Evolutionary conservation across 495 filamentous ascomycete species (phyloP), one percentile per base, ranked within the genome.

Genomic region (Emericellopsis terricola): DNA sequence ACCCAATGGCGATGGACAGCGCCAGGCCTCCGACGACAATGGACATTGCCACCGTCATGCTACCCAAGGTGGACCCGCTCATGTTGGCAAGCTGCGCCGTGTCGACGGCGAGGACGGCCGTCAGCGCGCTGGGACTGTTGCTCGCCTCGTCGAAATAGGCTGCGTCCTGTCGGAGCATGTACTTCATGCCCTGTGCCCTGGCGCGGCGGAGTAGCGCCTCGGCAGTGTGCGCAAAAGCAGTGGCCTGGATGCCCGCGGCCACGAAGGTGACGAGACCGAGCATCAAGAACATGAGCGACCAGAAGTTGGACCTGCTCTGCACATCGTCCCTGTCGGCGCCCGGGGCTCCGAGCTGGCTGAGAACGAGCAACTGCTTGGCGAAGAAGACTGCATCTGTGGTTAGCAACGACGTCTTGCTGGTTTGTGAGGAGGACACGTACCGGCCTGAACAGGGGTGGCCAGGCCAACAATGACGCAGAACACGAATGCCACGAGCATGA

Each of bases 211-310:
- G n/a, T n/a, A 89, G 62, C 20, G 65, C 58, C 52, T 87, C 81
- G 2, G 78, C 80, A 52, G 75, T 78, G 38, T 68, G 68, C 1
- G 76, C 80, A 38, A 86, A 80, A 3, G 33, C n/a, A 20, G 71
- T 37, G 24, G 78, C 81, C 37, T 80, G 73, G 21, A 41, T 45
- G 19, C 59, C 55, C 43, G 73, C 73, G 4, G 20, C 24, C 18
- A 87, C 47, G 39, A 93, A 73, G 46, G 78, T 71, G 20, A 74
- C 66, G 29, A 92, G 50, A 11, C 79, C 89, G n/a, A 94, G 69
- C 69, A 94, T 84, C 15, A 96, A 66, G 51, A 87, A 97, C 85
- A 97, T 94, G 38, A 75, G 51, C 23, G 70, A 73, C 87, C 89
- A 97, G 54, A 94, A 96, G 41, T 89, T 72, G 28, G 72, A 72